Percentiles rank a stretch among this genome's conserved stretches.
These are phyloP conservation scores for Aureobasidium melanogenum DNA, from an alignment of 2,329 filamentous ascomycete species.

Conservation along the genomic window DNA sequence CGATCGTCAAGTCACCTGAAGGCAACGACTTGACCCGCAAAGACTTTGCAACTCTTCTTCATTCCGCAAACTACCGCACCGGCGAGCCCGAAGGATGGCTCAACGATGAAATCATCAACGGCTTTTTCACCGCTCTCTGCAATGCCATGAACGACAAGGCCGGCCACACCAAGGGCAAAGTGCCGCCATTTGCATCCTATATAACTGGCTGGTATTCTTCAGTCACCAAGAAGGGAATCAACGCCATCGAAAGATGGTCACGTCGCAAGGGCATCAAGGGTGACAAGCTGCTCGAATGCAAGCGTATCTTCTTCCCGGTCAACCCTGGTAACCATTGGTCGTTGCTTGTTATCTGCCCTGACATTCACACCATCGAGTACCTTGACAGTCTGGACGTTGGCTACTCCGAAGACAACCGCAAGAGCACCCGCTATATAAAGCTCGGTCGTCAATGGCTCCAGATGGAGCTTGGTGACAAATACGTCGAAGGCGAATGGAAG, in stretches of 20 bases:
- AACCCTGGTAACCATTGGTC: conserved; percentile 58
- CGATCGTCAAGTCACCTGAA: conserved; percentile 27
- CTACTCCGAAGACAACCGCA: conserved; percentile 1
- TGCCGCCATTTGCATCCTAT: conserved; percentile 51
- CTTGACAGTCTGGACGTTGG: conserved; percentile 55
- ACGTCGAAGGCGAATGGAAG: conserved; percentile 51
- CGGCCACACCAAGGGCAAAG: conserved; percentile 41
- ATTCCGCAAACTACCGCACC: conserved; percentile 23
- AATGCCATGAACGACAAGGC: conserved; percentile 45
- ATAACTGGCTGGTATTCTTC: conserved; percentile 58
- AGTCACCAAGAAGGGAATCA: conserved; percentile 40
- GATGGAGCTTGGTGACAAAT: conserved; percentile 49
- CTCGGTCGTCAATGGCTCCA: conserved; percentile 45
- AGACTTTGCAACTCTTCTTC: conserved; percentile 54
- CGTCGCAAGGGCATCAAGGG: conserved; percentile 49
- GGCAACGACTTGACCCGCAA: conserved; percentile 40
- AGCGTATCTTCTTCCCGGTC: conserved; percentile 62
- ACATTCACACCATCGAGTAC: conserved; percentile 53
- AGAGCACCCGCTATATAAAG: conserved; percentile 16
- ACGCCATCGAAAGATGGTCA: conserved; percentile 46
- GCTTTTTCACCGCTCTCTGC: conserved; percentile 53
- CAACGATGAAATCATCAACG: conserved; percentile 69
- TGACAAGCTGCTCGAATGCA: conserved; percentile 54
- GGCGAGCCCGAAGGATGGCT: conserved; percentile 53
- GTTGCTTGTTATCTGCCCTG: conserved; percentile 56